These are phyloP conservation scores for Epichloe gansuensis DNA, from an alignment of 2,329 filamentous ascomycete genomes.

Conservation along the genomic window DNA sequence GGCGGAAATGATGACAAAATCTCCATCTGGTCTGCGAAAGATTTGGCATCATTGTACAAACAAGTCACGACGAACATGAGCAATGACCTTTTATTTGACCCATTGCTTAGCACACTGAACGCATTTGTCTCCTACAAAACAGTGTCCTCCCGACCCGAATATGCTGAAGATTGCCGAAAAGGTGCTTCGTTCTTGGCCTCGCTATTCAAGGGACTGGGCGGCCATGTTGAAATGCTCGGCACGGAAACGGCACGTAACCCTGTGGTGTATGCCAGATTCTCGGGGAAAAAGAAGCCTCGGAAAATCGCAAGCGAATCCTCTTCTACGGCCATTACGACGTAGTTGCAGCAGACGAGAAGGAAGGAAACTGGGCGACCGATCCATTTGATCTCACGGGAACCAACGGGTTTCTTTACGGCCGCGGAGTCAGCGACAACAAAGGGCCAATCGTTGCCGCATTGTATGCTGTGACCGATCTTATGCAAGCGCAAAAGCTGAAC, in stretches of 20 bases:
- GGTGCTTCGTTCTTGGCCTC: constrained; percentile 84
- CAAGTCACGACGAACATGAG: constrained; percentile 25
- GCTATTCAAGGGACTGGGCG: constrained; percentile 85
- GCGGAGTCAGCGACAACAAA: constrained; percentile 97
- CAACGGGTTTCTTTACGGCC: constrained; percentile 87
- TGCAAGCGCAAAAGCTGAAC: constrained; percentile 69
- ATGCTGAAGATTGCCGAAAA: constrained; percentile 81
- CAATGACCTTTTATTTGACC: constrained; percentile 47
- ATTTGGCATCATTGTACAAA: constrained; percentile 15
- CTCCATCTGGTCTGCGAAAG: constrained; percentile 70
- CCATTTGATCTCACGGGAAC: constrained; percentile 83
- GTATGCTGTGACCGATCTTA: constrained; percentile 82
- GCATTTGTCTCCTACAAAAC: constrained; percentile 90
- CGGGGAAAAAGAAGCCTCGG: constrained; percentile 56
- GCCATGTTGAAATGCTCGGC: constrained; percentile 79
- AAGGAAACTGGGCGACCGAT: constrained; percentile 73
- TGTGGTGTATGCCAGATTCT: constrained; percentile 84
- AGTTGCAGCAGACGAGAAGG: constrained; percentile 74
- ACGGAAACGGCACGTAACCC: constrained; percentile 73
- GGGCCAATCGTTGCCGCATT: constrained; percentile 89
- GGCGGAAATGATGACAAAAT: constrained; percentile 87
- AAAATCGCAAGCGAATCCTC: constrained; percentile 69
- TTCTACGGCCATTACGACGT: constrained; percentile 99
- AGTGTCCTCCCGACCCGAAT: constrained; percentile 75
- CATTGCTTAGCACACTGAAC: constrained; percentile 58